Percentiles rank a stretch among this genome's conserved stretches.
These are phyloP conservation scores for Pisolithus orientalis DNA, from an alignment of 768 basidiomycete species.

Conservation along the genomic window DNA sequence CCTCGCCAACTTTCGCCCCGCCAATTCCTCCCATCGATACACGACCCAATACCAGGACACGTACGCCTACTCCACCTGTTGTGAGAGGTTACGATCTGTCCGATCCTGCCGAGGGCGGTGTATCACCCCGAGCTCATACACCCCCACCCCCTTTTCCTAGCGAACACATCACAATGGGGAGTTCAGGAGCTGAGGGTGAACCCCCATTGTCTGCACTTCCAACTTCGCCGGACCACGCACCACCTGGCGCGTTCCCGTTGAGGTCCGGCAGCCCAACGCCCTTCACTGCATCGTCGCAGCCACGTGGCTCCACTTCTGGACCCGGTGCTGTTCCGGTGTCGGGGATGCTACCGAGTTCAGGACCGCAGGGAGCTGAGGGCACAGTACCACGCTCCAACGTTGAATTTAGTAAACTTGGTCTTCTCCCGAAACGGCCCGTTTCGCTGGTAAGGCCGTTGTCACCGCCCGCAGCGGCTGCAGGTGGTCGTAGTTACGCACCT, in stretches of 20 bases:
- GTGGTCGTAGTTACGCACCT: neutral
- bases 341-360: neutral
- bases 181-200: neutral
- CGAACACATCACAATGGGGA: neutral
- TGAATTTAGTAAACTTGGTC: conserved; percentile 51
- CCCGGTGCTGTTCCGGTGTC: neutral
- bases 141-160: neutral
- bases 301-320: neutral
- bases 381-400: neutral
- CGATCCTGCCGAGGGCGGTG: conserved; percentile 9
- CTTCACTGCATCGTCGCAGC: neutral
- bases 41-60: conserved; percentile 22
- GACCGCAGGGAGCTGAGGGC: neutral
- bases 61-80: conserved; percentile 31
- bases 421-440: conserved; percentile 71
- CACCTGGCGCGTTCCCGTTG: neutral
- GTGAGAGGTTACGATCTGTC: conserved; percentile 23
- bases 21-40: conserved; percentile 5
- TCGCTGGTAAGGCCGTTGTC: conserved; percentile 37
- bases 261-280: neutral
- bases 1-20: conserved; percentile 6
- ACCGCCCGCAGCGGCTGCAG: conserved; percentile 16
- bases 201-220: neutral
- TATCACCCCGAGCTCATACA: conserved; percentile 4
- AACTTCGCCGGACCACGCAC: neutral